Conservation (phyloP, 805 yeast species). For the Ascoidea asiatica region DNA sequence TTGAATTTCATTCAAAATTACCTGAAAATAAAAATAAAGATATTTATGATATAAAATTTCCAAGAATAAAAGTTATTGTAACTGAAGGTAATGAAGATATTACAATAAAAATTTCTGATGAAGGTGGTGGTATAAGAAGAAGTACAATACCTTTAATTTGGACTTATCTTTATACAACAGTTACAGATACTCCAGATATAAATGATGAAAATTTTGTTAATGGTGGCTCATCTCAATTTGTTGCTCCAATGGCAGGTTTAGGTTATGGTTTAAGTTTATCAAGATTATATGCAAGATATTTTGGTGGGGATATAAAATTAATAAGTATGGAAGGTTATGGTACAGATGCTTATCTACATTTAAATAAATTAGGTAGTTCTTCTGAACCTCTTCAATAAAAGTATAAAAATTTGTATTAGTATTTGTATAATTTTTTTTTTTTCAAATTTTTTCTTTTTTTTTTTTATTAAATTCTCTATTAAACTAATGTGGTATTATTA, state of each 20-base stretch:
- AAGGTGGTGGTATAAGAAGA: constrained; percentile 89
- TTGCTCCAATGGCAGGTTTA: constrained; percentile 89
- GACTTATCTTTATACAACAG: constrained; percentile 88
- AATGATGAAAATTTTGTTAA: constrained; percentile 36
- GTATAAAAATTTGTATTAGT: too few species aligned
- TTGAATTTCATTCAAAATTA: constrained; percentile 56
- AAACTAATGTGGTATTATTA: too few species aligned
- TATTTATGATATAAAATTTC: constrained; percentile 56
- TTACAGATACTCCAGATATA: constrained; percentile 52
- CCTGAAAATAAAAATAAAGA: constrained; percentile 22
- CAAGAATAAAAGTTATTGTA: constrained; percentile 76
- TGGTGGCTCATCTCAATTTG: constrained; percentile 39
- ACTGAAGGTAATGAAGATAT: constrained; percentile 86
- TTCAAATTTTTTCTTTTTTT: too few species aligned
- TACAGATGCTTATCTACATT: constrained; percentile 80
- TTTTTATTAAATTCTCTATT: too few species aligned
- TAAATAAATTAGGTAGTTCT: constrained; percentile 29
- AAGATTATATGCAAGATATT: constrained; percentile 74
- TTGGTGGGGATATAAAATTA: constrained; percentile 80
- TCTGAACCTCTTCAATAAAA: constrained; percentile 7
- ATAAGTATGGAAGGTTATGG: constrained; percentile 93
- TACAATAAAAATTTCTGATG: constrained; percentile 81
- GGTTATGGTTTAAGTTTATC: constrained; percentile 88
- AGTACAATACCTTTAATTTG: constrained; percentile 74
- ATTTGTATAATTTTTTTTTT: too few species aligned